A percentile compares a stretch with the other conserved stretches of the same genome.
Evolutionary conservation across 2,329 filamentous ascomycete species (phyloP).

Genomic region (Ceratocystis ficicola): DNA sequence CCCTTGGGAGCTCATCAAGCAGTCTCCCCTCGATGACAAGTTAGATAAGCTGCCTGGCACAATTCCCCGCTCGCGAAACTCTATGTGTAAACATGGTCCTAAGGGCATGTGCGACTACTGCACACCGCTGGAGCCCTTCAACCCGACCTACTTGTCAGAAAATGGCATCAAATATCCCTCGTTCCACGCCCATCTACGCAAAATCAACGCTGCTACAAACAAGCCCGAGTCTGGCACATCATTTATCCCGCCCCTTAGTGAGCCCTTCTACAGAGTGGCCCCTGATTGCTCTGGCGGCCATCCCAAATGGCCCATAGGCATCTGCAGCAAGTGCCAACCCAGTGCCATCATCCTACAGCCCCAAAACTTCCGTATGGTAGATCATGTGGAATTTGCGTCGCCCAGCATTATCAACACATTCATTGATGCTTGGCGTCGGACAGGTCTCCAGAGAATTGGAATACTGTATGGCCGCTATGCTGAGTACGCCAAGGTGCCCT

Average conservation of each 20-base stretch:
- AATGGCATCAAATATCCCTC: slow-evolving; percentile 99
- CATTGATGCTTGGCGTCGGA: slow-evolving; percentile 81
- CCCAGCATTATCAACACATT: slow-evolving; percentile 77
- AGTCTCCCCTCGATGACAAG: slow-evolving; percentile 74
- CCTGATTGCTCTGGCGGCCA: slow-evolving; percentile 86
- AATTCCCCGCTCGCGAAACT: slow-evolving; percentile 64
- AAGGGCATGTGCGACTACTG: slow-evolving; percentile 99
- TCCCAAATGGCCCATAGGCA: slow-evolving; percentile 85
- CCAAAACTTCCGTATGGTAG: slow-evolving; percentile 90
- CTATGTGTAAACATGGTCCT: slow-evolving; percentile 89
- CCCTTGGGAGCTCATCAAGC: slow-evolving; percentile 75
- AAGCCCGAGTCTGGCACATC: slow-evolving; percentile 88
- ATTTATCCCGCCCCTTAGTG: slow-evolving; percentile 87
- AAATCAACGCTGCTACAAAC: slow-evolving; percentile 92
- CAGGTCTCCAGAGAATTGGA: slow-evolving; percentile 71
- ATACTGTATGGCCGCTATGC: slow-evolving; percentile 85
- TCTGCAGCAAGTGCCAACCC: slow-evolving; percentile 96
- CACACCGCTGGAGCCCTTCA: slow-evolving; percentile 91
- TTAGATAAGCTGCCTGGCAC: slow-evolving; percentile 85
- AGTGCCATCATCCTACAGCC: slow-evolving; percentile 92
- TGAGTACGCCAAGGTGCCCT: slow-evolving; percentile 82
- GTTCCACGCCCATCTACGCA: slow-evolving; percentile 86
- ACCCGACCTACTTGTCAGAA: slow-evolving; percentile 74
- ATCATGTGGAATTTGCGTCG: slow-evolving; percentile 91
- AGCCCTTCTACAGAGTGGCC: slow-evolving; percentile 84